Evolutionary conservation across 257 asterid species (phyloP), one percentile per base, ranked within the genome.

Genomic region (Echites panduratus): DNA sequence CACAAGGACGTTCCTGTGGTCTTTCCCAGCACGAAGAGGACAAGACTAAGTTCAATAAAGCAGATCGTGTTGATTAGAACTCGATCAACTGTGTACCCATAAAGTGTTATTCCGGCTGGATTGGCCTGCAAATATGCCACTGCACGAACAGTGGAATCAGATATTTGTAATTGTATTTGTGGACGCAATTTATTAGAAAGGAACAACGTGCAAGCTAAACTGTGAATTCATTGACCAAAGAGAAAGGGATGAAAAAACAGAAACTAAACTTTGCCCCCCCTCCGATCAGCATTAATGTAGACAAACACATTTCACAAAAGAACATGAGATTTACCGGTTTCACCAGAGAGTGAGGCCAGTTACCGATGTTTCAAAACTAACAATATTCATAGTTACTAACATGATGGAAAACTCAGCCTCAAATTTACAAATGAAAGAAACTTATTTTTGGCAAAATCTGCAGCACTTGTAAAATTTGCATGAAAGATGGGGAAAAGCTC

Each of bases 81-180:
- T 43, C 96, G 87, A 76, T 92, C 98, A 13, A 92, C 89, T n/a
- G 96, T 88, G 90, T 92, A 92, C 59, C 98, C 96, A 10, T 83
- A 92, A 40, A 92, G 82, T 17, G 96, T 92, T 70, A 92, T 87
- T 41, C 98, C 96, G 24, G 96, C 98, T 0, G 89, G 93, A 76
- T 92, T 92, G 19, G 84, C 80, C 88, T 88, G 98, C 87, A 90
- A 70, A 81, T 92, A 92, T 82, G 85, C 87, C 87, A 92, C 96
- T 92, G 89, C 84, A 73, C 44, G 41, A 41, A n/a, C 24, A 11
- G 22, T 70, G 0, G 12, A 72, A 66, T 75, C 64, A 58, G 4
- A 5, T 24, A 20, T 62, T 47, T 41, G n/a, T 2, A 19, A 20
- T 40, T 35, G 41, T 5, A 14, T 29, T 4, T 12, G 32, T 16